These are phyloP conservation scores for Metschnikowia noctiluminum DNA, from an alignment of 805 yeast genomes.

Conservation along the genomic window DNA sequence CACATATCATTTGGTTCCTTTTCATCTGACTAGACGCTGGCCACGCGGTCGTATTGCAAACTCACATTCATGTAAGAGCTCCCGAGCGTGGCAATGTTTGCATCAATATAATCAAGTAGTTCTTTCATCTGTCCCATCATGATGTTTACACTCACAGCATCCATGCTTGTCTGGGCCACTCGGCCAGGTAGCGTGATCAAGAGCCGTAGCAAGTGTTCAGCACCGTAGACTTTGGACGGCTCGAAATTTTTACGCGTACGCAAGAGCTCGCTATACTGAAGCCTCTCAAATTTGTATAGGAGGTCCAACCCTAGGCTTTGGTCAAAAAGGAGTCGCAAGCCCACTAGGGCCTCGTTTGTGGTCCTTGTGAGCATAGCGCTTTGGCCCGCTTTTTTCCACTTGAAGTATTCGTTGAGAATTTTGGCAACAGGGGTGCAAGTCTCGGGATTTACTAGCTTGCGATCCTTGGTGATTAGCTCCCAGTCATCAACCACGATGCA, in stretches of 20 bases:
- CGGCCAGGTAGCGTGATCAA: constrained; percentile 79
- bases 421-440: constrained; percentile 48
- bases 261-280: constrained; percentile 59
- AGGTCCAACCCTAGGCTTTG: constrained; percentile 64
- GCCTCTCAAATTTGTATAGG: constrained; percentile 72
- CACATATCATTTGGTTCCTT: neutral
- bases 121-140: constrained; percentile 54
- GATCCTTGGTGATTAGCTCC: constrained; percentile 84
- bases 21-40: constrained; percentile 1
- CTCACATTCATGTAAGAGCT: constrained; percentile 37
- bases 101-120: constrained; percentile 50
- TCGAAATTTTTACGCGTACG: constrained; percentile 23
- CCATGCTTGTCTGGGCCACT: constrained; percentile 78
- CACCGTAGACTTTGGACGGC: constrained; percentile 50
- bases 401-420: constrained; percentile 53
- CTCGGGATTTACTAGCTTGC: constrained; percentile 67
- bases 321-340: constrained; percentile 72
- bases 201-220: constrained; percentile 77
- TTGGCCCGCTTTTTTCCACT: constrained; percentile 19
- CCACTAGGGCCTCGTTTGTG: constrained; percentile 57
- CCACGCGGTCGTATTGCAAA: constrained; percentile 38
- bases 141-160: constrained; percentile 59
- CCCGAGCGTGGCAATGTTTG: constrained; percentile 33
- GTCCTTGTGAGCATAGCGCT: neutral
- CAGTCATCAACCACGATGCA: constrained; percentile 83